Evolutionary conservation across 345 rosid species (phyloP).

Genomic region (Psidium friedrichsthalianum): DNA sequence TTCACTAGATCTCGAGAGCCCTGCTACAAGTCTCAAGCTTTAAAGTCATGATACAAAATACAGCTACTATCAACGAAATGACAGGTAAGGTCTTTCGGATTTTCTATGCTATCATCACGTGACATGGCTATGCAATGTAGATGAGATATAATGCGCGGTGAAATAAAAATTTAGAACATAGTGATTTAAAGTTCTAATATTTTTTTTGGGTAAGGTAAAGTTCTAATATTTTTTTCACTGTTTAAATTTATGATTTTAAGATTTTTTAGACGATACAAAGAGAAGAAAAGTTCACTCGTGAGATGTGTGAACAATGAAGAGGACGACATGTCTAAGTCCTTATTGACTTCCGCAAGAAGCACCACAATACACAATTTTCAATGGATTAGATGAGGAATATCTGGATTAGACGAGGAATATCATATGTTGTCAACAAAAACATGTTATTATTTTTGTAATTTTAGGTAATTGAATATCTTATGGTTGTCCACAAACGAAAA

Average conservation of each 20-base stretch:
- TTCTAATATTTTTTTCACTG: not conserved
- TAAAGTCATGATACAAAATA: not conserved
- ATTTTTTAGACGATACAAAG: not conserved
- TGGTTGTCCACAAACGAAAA: not conserved
- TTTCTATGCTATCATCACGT: not conserved
- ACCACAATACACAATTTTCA: not conserved
- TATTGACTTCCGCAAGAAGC: not conserved
- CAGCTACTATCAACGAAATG: not conserved
- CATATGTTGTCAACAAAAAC: not conserved
- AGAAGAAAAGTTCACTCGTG: not conserved
- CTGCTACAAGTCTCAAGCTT: not conserved
- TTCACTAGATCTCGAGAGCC: no score
- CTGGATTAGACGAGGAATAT: not conserved
- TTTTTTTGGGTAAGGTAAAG: no score
- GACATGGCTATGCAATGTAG: not conserved
- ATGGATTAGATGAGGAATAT: not conserved
- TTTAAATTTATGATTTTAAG: not conserved
- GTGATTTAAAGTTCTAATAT: not conserved
- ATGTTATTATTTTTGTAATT: not conserved
- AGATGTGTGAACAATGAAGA: not conserved
- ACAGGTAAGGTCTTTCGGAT: not conserved
- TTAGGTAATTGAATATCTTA: not conserved
- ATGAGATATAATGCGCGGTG: not conserved
- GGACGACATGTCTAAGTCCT: not conserved
- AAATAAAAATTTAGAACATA: not conserved